Conservation (phyloP, 163 green algal genomes). For the Scenedesmus sp. region DNA sequence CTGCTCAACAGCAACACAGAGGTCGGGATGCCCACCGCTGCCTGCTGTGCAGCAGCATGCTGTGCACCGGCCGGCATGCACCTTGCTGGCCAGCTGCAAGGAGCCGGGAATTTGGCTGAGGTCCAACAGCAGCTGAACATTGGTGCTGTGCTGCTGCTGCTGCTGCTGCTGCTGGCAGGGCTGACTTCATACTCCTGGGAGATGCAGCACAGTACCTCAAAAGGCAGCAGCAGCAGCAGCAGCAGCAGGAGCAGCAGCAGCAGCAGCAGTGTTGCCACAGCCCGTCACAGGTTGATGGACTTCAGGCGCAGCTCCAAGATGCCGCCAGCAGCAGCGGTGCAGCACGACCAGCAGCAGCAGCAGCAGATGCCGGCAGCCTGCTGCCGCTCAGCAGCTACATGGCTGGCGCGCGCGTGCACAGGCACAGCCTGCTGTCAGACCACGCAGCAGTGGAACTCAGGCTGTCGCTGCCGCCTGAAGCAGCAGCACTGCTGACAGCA, state of each 20-base stretch:
- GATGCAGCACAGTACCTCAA: background rate
- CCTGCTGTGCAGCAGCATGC: too few species aligned
- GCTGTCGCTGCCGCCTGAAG: constrained; percentile 2
- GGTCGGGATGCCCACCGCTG: too few species aligned
- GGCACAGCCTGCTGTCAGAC: constrained; percentile 8
- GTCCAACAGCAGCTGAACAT: background rate
- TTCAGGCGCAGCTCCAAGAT: background rate
- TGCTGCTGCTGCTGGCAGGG: background rate
- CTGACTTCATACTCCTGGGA: constrained; percentile 4
- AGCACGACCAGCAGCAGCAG: background rate
- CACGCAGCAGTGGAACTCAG: background rate
- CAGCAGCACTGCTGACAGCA: constrained; percentile 3
- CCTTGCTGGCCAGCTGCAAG: too few species aligned
- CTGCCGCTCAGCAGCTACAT: background rate
- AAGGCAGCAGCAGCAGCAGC: background rate
- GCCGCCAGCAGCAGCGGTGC: too few species aligned
- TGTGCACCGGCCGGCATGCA: too few species aligned
- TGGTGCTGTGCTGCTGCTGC: background rate
- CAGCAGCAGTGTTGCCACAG: background rate
- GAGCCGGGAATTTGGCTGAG: too few species aligned
- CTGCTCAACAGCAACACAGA: too few species aligned
- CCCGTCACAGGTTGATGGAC: background rate
- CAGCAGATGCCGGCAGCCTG: background rate
- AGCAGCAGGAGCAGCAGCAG: background rate
- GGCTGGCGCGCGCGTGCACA: background rate